Evolutionary conservation across 192 early-diverging fungal genomes (phyloP).

Genomic region (Backusella sp.): DNA sequence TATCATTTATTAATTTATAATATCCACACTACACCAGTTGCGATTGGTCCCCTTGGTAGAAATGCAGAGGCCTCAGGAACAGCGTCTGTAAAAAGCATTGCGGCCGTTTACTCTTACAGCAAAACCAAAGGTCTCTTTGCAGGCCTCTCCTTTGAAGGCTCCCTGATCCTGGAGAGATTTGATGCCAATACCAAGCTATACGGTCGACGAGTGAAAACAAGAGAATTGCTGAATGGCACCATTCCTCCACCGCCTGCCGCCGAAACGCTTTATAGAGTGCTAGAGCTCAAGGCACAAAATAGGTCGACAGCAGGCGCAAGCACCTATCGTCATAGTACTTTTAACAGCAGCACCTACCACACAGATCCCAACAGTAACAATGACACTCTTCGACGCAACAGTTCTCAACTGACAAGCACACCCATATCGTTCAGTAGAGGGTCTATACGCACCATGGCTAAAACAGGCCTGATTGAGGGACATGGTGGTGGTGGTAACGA

Average conservation of each 20-base stretch:
- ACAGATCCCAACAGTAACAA: neutral
- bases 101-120: conserved; percentile 90
- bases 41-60: conserved; percentile 85
- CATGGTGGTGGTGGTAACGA: neutral
- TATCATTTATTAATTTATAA: neutral
- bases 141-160: conserved; percentile 63
- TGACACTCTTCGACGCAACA: neutral
- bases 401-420: neutral
- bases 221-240: conserved; percentile 76
- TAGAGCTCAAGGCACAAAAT: conserved; percentile 38
- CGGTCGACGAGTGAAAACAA: conserved; percentile 69
- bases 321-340: neutral
- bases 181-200: conserved; percentile 98
- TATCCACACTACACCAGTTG: conserved; percentile 42
- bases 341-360: neutral
- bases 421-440: conserved; percentile 5
- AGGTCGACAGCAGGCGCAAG: neutral
- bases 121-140: conserved; percentile 92
- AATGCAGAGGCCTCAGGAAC: conserved; percentile 82
- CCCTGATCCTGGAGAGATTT: conserved; percentile 81
- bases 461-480: neutral
- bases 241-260: conserved; percentile 75
- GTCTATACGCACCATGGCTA: neutral
- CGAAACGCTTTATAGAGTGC: conserved; percentile 68
- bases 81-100: conserved; percentile 59